Percentiles rank a stretch among this genome's conserved stretches.
Conservation (phyloP, 257 asterid species). For the Pogostemon cablin region DNA sequence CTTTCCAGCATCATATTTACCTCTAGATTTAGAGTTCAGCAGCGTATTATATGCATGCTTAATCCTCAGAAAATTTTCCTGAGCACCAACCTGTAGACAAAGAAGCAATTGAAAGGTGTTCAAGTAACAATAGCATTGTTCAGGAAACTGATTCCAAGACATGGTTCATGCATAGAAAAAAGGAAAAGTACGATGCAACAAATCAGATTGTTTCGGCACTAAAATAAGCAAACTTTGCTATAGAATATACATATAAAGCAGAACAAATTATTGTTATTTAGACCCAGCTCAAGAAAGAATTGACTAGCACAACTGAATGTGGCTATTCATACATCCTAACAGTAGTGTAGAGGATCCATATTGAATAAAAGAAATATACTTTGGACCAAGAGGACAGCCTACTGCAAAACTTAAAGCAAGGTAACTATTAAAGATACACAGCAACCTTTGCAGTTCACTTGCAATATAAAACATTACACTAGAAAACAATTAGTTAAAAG, state of each 20-base stretch:
- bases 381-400: constrained; percentile 16
- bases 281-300: neutral
- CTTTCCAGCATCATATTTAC: constrained; percentile 52
- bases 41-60: constrained; percentile 89
- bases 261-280: neutral
- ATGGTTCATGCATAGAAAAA: constrained; percentile 19
- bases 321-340: constrained; percentile 4
- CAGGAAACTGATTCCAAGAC: constrained; percentile 1
- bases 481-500: neutral
- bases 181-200: neutral
- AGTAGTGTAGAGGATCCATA: neutral
- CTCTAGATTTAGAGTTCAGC: constrained; percentile 66
- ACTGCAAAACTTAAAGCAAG: neutral
- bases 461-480: neutral
- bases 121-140: neutral
- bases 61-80: constrained; percentile 90
- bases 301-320: neutral
- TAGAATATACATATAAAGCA: neutral
- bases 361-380: neutral
- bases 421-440: neutral
- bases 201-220: neutral
- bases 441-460: constrained; percentile 9
- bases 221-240: neutral
- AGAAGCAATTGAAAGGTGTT: constrained; percentile 5
- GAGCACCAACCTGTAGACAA: constrained; percentile 65